phyloP scores from a whole-genome alignment of 768 basidiomycete genomes.

The Termitomyces sp. region DNA sequence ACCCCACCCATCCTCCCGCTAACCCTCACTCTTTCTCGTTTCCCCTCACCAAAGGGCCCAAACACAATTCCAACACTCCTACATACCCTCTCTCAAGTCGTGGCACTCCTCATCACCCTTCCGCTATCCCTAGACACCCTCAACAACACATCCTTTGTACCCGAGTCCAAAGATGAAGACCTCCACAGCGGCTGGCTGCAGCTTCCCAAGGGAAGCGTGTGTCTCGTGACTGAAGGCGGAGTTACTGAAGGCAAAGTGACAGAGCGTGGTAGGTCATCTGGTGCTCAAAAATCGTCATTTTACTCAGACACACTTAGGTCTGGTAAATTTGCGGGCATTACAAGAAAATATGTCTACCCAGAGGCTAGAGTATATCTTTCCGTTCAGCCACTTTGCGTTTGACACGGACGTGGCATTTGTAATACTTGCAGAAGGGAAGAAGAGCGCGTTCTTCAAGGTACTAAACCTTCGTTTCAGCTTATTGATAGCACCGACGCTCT shows the following conservation, averaged over 20 bases:
- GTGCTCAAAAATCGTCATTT: neutral
- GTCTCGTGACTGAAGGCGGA: conserved; percentile 64
- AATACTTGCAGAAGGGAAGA: conserved; percentile 57
- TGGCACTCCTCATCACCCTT: conserved; percentile 53
- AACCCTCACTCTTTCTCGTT: conserved; percentile 59
- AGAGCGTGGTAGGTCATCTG: conserved; percentile 44
- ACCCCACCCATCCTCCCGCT: conserved; percentile 64
- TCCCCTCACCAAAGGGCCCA: conserved; percentile 37
- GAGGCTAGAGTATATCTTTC: conserved; percentile 71
- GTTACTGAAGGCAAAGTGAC: conserved; percentile 65
- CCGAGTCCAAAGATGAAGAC: conserved; percentile 68
- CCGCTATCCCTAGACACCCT: conserved; percentile 61
- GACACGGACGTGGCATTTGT: conserved; percentile 71
- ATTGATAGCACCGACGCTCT: neutral
- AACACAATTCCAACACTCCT: conserved; percentile 44
- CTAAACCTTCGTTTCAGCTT: neutral
- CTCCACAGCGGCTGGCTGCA: conserved; percentile 74
- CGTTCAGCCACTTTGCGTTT: conserved; percentile 70
- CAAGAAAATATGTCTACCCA: conserved; percentile 66
- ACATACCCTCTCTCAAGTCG: conserved; percentile 50
- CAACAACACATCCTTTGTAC: conserved; percentile 56
- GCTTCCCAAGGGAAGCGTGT: conserved; percentile 55
- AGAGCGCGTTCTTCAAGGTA: conserved; percentile 74
- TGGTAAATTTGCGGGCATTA: conserved; percentile 58
- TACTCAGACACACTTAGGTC: conserved; percentile 30